Conservation (phyloP, 768 basidiomycete species). For the Lentinula sp. region DNA sequence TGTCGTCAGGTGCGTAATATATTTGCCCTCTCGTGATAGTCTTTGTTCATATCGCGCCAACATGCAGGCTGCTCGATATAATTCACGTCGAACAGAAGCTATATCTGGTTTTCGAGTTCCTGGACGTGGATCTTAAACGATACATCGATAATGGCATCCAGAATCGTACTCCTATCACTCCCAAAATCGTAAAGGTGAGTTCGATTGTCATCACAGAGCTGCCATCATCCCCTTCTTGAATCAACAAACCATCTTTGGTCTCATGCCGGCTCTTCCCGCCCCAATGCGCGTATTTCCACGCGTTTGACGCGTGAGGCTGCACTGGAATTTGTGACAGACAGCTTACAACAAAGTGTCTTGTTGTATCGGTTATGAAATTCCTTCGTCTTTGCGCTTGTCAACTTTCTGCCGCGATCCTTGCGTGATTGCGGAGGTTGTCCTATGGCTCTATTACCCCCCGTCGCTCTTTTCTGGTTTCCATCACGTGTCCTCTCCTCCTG, state of each 20-base stretch:
- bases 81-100: slow-evolving; percentile 96
- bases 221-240: slow-evolving; percentile 6
- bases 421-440: not conserved
- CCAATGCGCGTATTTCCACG: slow-evolving; percentile 17
- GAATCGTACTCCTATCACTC: slow-evolving; percentile 63
- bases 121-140: slow-evolving; percentile 93
- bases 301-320: slow-evolving; percentile 19
- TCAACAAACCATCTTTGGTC: not conserved
- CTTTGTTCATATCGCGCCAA: not conserved
- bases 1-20: slow-evolving; percentile 70
- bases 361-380: not conserved
- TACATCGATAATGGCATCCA: slow-evolving; percentile 90
- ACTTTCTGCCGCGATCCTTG: not conserved
- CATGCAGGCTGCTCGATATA: slow-evolving; percentile 84
- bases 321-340: not conserved
- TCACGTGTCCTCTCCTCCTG: slow-evolving; percentile 7
- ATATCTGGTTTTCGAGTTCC: slow-evolving; percentile 96
- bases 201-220: slow-evolving; percentile 6
- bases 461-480: not conserved
- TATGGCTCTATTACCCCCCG: too few species aligned
- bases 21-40: not conserved
- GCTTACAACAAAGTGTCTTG: not conserved
- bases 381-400: not conserved
- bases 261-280: not conserved
- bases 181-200: slow-evolving; percentile 76